Conservation (phyloP, 495 filamentous ascomycete species). For the Aspergillus avenaceus region DNA sequence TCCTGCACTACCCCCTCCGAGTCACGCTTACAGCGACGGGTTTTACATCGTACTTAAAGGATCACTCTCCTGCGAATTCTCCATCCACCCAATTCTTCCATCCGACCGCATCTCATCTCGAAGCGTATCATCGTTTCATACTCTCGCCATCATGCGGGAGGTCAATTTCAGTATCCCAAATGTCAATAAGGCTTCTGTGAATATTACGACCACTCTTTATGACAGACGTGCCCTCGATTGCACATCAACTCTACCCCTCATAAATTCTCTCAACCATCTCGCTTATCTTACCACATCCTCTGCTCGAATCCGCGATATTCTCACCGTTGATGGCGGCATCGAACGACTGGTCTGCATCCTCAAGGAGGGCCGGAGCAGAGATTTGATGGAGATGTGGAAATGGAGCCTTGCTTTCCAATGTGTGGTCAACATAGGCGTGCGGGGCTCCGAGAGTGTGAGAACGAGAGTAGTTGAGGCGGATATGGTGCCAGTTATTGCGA, state of each 20-base stretch:
- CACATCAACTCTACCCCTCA: conserved; percentile 92
- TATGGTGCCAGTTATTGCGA: conserved; percentile 98
- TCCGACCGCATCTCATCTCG: not conserved
- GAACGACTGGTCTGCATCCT: conserved; percentile 95
- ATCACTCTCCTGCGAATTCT: conserved; percentile 3
- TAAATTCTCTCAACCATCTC: conserved; percentile 97
- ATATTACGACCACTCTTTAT: conserved; percentile 97
- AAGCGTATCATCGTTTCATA: not conserved
- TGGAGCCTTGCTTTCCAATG: conserved; percentile 99
- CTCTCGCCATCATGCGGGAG: conserved; percentile 74
- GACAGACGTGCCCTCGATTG: conserved; percentile 96
- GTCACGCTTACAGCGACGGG: conserved; percentile 7
- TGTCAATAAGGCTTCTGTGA: conserved; percentile 99
- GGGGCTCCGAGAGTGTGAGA: conserved; percentile 87
- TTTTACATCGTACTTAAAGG: conserved; percentile 16
- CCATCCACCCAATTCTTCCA: not conserved
- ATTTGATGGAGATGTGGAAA: conserved; percentile 99
- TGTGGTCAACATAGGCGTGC: conserved; percentile 96
- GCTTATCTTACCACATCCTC: conserved; percentile 98
- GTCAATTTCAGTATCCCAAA: conserved; percentile 99
- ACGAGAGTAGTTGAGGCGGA: conserved; percentile 97
- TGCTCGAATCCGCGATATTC: conserved; percentile 92
- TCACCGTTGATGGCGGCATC: conserved; percentile 96
- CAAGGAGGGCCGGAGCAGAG: conserved; percentile 91
- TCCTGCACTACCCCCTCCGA: not conserved